Percentiles rank a stretch among this genome's conserved stretches.
These are phyloP conservation scores for Acrasis kona DNA, from an alignment of 78 protist species.

Conservation along the genomic window DNA sequence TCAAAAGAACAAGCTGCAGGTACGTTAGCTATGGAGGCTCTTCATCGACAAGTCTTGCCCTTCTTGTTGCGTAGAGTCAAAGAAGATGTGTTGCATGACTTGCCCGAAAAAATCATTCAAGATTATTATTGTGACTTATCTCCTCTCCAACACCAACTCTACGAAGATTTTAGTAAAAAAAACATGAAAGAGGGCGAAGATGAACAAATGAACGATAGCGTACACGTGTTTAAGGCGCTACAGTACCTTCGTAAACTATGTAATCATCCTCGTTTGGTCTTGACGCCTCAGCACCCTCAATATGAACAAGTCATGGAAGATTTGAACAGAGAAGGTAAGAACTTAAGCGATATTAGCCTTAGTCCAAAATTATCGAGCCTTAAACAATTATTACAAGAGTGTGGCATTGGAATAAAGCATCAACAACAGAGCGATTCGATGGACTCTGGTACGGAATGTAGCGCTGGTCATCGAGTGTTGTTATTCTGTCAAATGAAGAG, in stretches of 20 bases:
- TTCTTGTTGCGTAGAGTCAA: slow-evolving; percentile 90
- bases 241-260: slow-evolving; percentile 77
- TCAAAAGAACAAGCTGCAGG: not conserved
- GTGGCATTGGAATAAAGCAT: too few species aligned
- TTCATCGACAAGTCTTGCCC: slow-evolving; percentile 87
- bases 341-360: slow-evolving; percentile 18
- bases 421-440: too few species aligned
- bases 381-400: slow-evolving; percentile 71
- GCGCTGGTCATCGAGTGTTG: slow-evolving; percentile 59
- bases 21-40: slow-evolving; percentile 36
- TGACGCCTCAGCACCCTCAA: not conserved
- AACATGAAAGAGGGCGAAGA: too few species aligned
- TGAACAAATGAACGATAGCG: not conserved
- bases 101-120: slow-evolving; percentile 96
- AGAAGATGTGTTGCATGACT: slow-evolving; percentile 83
- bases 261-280: slow-evolving; percentile 84
- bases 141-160: slow-evolving; percentile 54
- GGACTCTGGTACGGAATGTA: too few species aligned
- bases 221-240: slow-evolving; percentile 30
- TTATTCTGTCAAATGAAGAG: slow-evolving; percentile 72
- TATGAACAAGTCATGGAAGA: not conserved
- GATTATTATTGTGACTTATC: slow-evolving; percentile 85
- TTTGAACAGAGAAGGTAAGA: not conserved
- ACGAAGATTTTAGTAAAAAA: slow-evolving; percentile 40
- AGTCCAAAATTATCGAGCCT: slow-evolving; percentile 77